Evolutionary conservation across 2,329 filamentous ascomycete species (phyloP), one percentile per base, ranked within the genome.

Genomic region (Hypoxylon sp.): DNA sequence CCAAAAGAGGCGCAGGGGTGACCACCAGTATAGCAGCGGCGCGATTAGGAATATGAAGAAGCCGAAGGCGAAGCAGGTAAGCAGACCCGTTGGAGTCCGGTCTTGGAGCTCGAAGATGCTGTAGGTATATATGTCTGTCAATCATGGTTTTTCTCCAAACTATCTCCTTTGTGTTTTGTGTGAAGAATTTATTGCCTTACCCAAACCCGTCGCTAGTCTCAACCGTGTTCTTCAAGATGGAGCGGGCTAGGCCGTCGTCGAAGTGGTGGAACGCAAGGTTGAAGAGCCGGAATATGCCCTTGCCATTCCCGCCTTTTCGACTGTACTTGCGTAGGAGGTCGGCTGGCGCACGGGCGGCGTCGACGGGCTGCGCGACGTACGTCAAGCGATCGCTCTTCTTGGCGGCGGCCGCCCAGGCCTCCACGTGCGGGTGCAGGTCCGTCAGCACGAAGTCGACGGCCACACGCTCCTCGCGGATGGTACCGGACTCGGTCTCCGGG

Each of bases 211-310:
- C 85, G 57, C 87, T 86, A 0, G 87, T 91, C 72, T 87, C 82
- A 38, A 93, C 78, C 0, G 90, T 90, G 75, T 91, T 89, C 57
- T 82, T 82, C 32, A 94, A 76, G 30, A 93, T 90, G 7, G 83
- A 82, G 25, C 77, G 80, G 0, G 90, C 91, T 17, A 89, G 78
- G 3, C 80, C 79, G 73, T 93, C 89, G 67, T 89, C 85, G 72
- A 94, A 94, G 79, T 94, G 91, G 78, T 94, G 92, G 74, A 94
- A 94, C 0, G 90, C 87, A 1, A 93, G 82, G 75, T 90, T 92
- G 78, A 92, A 94, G 53, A 93, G 80, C 3, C 91, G 83, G 75
- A 93, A 91, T 21, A 92, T 81, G 48, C 82, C 85, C 74, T 83
- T 85, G 17, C 71, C 67, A 63, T 69, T 73, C 34, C 51, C 75